Conservation (phyloP, 2,329 filamentous ascomycete genomes). For the Diplodia corticola region DNA sequence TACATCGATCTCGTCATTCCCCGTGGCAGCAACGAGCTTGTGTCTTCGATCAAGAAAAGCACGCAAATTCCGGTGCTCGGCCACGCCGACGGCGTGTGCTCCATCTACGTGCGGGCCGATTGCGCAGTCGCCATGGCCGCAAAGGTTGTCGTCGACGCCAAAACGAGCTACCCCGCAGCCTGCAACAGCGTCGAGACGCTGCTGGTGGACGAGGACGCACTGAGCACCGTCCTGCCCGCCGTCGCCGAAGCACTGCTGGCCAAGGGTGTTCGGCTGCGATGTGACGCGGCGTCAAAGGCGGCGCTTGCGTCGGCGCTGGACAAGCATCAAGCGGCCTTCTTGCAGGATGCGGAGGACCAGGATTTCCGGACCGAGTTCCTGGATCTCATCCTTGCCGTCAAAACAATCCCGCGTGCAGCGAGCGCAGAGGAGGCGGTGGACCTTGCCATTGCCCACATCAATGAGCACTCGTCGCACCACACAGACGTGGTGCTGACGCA, state of each 20-base stretch:
- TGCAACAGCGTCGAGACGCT: slow-evolving; percentile 95
- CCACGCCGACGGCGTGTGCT: slow-evolving; percentile 91
- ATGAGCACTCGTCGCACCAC: slow-evolving; percentile 87
- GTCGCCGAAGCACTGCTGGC: slow-evolving; percentile 73
- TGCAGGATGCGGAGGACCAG: slow-evolving; percentile 65
- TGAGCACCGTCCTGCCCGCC: slow-evolving; percentile 66
- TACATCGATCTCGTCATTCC: slow-evolving; percentile 96
- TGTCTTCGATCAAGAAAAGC: slow-evolving; percentile 82
- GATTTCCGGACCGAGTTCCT: slow-evolving; percentile 93
- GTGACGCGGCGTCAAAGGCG: slow-evolving; percentile 68
- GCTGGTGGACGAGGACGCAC: slow-evolving; percentile 72
- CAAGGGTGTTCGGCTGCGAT: slow-evolving; percentile 79
- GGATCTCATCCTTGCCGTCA: slow-evolving; percentile 79
- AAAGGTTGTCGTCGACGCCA: slow-evolving; percentile 82
- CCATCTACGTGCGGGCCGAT: slow-evolving; percentile 78
- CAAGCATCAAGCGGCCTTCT: slow-evolving; percentile 41
- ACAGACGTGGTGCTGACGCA: slow-evolving; percentile 87
- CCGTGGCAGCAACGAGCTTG: slow-evolving; percentile 84
- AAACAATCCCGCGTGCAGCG: slow-evolving; percentile 59
- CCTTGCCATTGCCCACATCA: slow-evolving; percentile 84
- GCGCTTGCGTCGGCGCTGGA: slow-evolving; percentile 56
- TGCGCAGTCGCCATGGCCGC: slow-evolving; percentile 72
- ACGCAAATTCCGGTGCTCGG: slow-evolving; percentile 95
- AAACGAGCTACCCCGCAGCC: slow-evolving; percentile 90
- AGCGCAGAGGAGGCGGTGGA: slow-evolving; percentile 49